Conservation (phyloP, 2,329 filamentous ascomycete species). For the Penicillium sp. region DNA sequence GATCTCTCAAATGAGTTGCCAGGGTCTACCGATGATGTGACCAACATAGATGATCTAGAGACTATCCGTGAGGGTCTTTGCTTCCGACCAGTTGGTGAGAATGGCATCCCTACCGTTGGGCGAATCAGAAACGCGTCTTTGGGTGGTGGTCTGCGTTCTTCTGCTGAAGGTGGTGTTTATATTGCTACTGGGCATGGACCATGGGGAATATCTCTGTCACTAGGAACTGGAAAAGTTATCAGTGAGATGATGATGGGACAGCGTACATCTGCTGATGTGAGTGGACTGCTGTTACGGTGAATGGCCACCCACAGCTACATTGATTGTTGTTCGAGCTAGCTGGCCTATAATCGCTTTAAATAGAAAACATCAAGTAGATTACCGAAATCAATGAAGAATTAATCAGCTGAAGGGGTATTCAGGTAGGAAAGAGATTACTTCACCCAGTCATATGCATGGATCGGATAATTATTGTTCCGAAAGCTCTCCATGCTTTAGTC, state of each 20-base stretch:
- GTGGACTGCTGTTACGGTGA: conserved; percentile 36
- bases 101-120: conserved; percentile 63
- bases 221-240: conserved; percentile 70
- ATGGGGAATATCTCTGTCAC: conserved; percentile 66
- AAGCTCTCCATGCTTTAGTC: conserved; percentile 26
- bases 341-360: too few relatives aligned
- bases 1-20: conserved; percentile 15
- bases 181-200: conserved; percentile 72
- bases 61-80: conserved; percentile 67
- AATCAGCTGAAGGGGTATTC: not conserved
- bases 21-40: conserved; percentile 22
- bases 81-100: conserved; percentile 68
- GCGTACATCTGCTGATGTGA: conserved; percentile 60
- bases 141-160: conserved; percentile 51
- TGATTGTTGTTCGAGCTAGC: too few relatives aligned
- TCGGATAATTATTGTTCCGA: conserved; percentile 17
- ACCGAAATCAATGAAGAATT: not conserved
- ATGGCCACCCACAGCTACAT: not conserved
- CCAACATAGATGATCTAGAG: conserved; percentile 55
- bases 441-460: not conserved
- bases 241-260: conserved; percentile 67
- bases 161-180: conserved; percentile 60
- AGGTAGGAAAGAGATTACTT: not conserved
- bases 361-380: not conserved
- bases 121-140: conserved; percentile 58